Base-by-base conservation (phyloP, 768 basidiomycete genomes). In the Daedalea quercina region DNA sequence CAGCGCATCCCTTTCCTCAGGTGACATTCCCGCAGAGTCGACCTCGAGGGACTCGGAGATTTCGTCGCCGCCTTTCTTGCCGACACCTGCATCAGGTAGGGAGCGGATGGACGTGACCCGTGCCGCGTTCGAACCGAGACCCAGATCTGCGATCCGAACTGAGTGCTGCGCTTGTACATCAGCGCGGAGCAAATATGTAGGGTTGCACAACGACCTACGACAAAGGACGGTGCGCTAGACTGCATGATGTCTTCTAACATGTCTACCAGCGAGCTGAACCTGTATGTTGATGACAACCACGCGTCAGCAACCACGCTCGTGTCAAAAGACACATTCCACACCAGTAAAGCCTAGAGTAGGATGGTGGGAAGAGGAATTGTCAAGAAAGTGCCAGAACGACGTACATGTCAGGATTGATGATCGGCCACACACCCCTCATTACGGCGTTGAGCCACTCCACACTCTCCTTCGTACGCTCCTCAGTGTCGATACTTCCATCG, bases 361-460 rank as follows among this genome's bases (percentile, higher is more conserved):
- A 45, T n/a, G 44, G 23, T 45, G 23, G 44, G 13, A 20, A 9
- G 23, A 45, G 13, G 26, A 45, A 45, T 20, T 20, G 13, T 11
- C 8, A 45, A 22, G n/a, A 2, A n/a, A 19, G 24, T 9, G 7
- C 6, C 17, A 46, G 34, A 2, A 47, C 20, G 7, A 52, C 61
- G 12, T 52, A 64, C 47, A 89, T 70, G 23, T 80, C 73, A 2
- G 88, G 86, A 62, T 89, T 86, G 54, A 89, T 69, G 52, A 88
- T 75, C 0, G 86, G 85, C 88, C 89, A 90, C 9, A 90, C 64
- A 2, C 77, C 74, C 35, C 70, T 66, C 23, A 85, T 67, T 47
- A 88, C 65, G 3, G 78, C 69, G 65, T 89, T 88, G 31, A 87
- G 73, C 89, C 87, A 90, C 57, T 82, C 80, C 35, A 75, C 74